Base-by-base conservation (phyloP, 2,329 filamentous ascomycete species). In the Lizonia empirigonia region DNA sequence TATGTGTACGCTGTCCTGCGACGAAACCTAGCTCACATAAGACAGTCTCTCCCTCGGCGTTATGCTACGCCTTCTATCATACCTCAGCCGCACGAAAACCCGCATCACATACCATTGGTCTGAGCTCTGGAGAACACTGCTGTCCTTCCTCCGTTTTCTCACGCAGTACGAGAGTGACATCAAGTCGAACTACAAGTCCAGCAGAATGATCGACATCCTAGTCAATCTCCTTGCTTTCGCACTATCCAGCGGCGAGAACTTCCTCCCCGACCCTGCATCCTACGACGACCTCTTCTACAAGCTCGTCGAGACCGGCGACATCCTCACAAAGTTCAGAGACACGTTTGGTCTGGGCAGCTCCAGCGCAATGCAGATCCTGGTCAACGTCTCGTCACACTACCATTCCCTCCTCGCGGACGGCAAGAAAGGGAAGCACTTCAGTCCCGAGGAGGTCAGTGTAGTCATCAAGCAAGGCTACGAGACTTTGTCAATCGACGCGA, bases 251-350 rank as follows among this genome's bases (percentile, higher is more conserved):
- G 94, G 94, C 6, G 94, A 97, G 71, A 86, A 89, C 2, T 97
- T 99, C 74, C 81, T 99, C 7, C 94, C 93, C 0, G 90, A 89
- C 23, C 87, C 91, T 0, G 84, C 89, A 15, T 87, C 90, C 1
- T 97, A 97, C 73, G 94, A 99, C 65, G 94, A 99, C 67, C 80
- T 99, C 0, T 97, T 99, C 76, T 99, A 99, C 83, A 99, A 99
- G 76, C 83, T 97, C 2, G 91, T 97, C 20, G 94, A 99, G 74
- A 89, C 88, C 2, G 91, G 92, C 9, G 90, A 96, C 39, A 82
- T 90, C 10, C 81, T 97, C 18, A 77, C 82, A 24, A 91, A 90
- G 67, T 96, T 97, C 76, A 85, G 90, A 32, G 85, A 91, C 56
- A 87, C 84, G 8, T 97, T 94, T 72, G 76, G 77, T 4, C 67